Evolutionary conservation across 805 yeast genomes (phyloP).

Genomic region (Tetrapisispora fleetii): DNA sequence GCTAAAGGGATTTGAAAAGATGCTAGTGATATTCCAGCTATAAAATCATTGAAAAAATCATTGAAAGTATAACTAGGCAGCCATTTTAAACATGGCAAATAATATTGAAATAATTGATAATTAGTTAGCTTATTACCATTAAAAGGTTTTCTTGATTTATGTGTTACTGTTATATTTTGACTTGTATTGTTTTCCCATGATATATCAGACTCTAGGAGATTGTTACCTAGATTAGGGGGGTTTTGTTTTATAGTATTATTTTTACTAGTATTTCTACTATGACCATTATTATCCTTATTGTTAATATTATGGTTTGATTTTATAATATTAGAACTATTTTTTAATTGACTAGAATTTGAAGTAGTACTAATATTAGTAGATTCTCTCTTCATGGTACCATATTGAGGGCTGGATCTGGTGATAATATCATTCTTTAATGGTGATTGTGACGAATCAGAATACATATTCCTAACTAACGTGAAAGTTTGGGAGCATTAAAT

Average conservation of each 20-base stretch:
- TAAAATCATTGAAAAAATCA: conserved; percentile 47
- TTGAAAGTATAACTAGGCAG: conserved; percentile 37
- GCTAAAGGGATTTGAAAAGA: conserved; percentile 87
- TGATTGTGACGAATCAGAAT: background rate
- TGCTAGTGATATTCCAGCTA: conserved; percentile 82
- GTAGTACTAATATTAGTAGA: background rate
- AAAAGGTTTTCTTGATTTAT: background rate
- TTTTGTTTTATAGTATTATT: too few species aligned
- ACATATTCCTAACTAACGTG: background rate
- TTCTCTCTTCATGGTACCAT: background rate
- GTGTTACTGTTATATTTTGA: background rate
- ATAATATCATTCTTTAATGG: background rate
- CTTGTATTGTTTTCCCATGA: background rate
- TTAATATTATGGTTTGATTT: background rate
- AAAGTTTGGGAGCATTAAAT: background rate
- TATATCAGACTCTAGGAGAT: background rate
- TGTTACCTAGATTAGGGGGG: too few species aligned
- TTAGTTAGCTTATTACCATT: background rate
- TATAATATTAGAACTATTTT: too few species aligned
- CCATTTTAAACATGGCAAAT: conserved; percentile 63
- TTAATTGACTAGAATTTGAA: background rate
- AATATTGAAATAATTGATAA: conserved; percentile 38
- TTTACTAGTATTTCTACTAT: background rate
- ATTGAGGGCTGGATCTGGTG: background rate
- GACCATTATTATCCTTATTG: background rate